Percentiles rank a stretch among this genome's conserved stretches.
Conservation (phyloP, 441 rosid genomes). For the Corymbia calophylla region DNA sequence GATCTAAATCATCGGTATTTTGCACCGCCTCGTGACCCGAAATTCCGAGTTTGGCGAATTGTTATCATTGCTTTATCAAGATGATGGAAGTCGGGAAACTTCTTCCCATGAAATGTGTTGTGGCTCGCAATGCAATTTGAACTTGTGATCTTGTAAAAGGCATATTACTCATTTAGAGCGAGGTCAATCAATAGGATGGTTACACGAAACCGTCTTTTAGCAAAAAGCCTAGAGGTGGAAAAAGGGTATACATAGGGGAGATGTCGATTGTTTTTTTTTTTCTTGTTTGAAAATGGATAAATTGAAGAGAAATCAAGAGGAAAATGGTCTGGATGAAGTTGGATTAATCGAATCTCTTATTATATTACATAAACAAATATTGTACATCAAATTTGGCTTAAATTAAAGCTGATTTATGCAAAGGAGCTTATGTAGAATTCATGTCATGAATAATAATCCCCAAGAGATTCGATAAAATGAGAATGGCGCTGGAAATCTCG, state of each 20-base stretch:
- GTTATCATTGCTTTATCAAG: not conserved
- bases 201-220: not conserved
- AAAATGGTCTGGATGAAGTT: not conserved
- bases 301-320: not conserved
- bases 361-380: too few species aligned
- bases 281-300: not conserved
- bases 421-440: too few species aligned
- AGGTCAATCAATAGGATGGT: not conserved
- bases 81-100: not conserved
- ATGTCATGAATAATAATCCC: too few species aligned
- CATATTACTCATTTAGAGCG: not conserved
- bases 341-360: not conserved
- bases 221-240: not conserved
- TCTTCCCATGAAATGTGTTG: accelerated
- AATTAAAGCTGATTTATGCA: too few species aligned
- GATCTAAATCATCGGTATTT: not conserved
- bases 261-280: not conserved
- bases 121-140: too few species aligned
- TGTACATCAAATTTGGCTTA: too few species aligned
- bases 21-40: not conserved
- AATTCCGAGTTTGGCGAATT: not conserved
- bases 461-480: too few species aligned
- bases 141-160: not conserved
- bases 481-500: too few species aligned
- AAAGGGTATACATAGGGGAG: not conserved